Conservation (phyloP, 495 filamentous ascomycete species). For the Penicillium robsamsonii region DNA sequence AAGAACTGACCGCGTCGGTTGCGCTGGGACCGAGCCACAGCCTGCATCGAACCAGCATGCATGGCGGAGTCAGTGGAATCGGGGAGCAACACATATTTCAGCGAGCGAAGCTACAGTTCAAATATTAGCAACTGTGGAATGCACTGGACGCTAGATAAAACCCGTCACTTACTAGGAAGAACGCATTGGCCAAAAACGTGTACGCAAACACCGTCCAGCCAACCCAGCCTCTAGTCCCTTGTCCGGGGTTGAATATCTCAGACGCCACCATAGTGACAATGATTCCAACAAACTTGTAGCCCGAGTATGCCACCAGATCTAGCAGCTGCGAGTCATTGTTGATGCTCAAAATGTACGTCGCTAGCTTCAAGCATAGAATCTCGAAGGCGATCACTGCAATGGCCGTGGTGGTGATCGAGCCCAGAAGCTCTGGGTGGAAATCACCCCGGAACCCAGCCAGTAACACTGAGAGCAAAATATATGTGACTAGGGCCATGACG, state of each 20-base stretch:
- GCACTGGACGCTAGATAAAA: background rate
- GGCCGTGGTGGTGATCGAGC: conserved; percentile 80
- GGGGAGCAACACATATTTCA: conserved; percentile 94
- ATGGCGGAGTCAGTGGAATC: conserved; percentile 66
- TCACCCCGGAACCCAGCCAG: conserved; percentile 87
- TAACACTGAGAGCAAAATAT: conserved; percentile 87
- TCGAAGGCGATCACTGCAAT: conserved; percentile 80
- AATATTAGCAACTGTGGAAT: conserved; percentile 19
- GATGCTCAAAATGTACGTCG: conserved; percentile 89
- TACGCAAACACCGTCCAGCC: conserved; percentile 88
- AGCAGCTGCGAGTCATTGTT: conserved; percentile 83
- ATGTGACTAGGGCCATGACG: conserved; percentile 82
- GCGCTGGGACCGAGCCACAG: conserved; percentile 76
- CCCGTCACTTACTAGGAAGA: conserved; percentile 73
- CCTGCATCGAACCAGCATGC: conserved; percentile 67
- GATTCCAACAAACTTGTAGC: conserved; percentile 98
- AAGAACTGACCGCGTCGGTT: conserved; percentile 92
- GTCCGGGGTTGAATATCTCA: conserved; percentile 71
- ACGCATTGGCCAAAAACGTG: conserved; percentile 88
- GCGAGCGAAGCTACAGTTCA: conserved; percentile 75
- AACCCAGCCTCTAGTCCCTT: conserved; percentile 79
- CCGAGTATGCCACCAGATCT: conserved; percentile 91
- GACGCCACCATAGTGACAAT: conserved; percentile 79
- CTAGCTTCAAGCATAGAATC: conserved; percentile 84
- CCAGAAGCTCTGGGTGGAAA: conserved; percentile 92